Base-by-base conservation (phyloP, 768 basidiomycete species). In the Boletus rubescentipes region DNA sequence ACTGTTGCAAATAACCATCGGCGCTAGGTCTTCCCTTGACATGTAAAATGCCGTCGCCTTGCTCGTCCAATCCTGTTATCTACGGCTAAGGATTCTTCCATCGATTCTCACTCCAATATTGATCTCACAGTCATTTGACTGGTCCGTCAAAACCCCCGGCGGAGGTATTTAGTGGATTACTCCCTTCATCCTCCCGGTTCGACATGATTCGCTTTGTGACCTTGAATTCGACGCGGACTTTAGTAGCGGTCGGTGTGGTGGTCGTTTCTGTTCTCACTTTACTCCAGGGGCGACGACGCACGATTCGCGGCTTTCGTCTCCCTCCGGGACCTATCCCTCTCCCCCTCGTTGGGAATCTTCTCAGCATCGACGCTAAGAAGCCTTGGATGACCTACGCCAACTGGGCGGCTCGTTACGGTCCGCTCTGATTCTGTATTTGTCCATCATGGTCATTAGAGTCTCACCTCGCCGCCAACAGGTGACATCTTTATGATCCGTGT, bases 311-410 rank as follows among this genome's bases (percentile, higher is more conserved):
- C 3, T 35, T 32, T 35, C 55, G 35, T 9, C 51, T 59, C 4
- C 63, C 51, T 46, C 62, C 61, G 18, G 62, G 63, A 18, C 62
- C 62, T 32, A 12, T 12, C 16, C 49, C 54, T 23, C 37, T 64
- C 14, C 63, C 63, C 7, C 3, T 63, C 8, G 30, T 66, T 9
- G 63, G 64, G 0, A 64, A 57, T 46, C 9, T 54, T 38, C 36
- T 64, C 36, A 39, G 50, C 23, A 62, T 66, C 14, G 53, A 66
- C 9, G 18, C 49, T 5, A 46, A 56, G 41, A 49, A 44, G 16
- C 64, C 63, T 36, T 63, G 63, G 63, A 20, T 43, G 3, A 65
- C 64, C 3, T 62, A 65, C 29, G 12, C 64, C 14, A 31, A 54
- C 12, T 66, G 64, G 63, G 54, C 46, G 2, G 32, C 30, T 51